phyloP scores from a whole-genome alignment of 140 eudicot genomes.

The Oenanthe javanica region DNA sequence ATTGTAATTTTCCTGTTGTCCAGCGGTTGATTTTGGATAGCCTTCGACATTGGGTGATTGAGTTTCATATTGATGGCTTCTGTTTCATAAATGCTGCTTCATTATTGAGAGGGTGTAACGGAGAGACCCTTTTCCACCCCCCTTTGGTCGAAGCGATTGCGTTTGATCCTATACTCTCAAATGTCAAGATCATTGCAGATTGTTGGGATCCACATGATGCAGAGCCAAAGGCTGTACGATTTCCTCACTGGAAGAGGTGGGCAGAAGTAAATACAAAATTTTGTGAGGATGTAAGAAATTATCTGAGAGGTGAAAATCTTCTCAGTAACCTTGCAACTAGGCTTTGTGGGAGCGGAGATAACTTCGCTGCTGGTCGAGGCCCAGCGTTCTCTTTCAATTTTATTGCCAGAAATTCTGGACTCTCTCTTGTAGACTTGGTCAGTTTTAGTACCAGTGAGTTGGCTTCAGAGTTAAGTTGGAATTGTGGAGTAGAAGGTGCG shows the following conservation, averaged over 20 bases:
- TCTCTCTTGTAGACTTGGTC: constrained; percentile 84
- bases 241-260: constrained; percentile 99
- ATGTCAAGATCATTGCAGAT: constrained; percentile 73
- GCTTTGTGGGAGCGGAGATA: constrained; percentile 91
- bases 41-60: constrained; percentile 83
- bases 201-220: constrained; percentile 44
- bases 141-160: constrained; percentile 87
- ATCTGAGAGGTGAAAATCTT: constrained; percentile 63
- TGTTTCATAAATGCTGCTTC: constrained; percentile 68
- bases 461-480: constrained; percentile 71
- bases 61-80: constrained; percentile 88
- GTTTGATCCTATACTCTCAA: constrained; percentile 81
- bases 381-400: constrained; percentile 85
- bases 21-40: constrained; percentile 76
- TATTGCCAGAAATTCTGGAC: constrained; percentile 56
- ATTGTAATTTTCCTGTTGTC: constrained; percentile 77
- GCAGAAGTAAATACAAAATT: constrained; percentile 74
- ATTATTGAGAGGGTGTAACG: constrained; percentile 52
- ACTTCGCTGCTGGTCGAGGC: constrained; percentile 72
- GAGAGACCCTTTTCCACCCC: constrained; percentile 79
- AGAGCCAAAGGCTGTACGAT: constrained; percentile 33
- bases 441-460: constrained; percentile 58
- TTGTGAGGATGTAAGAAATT: constrained; percentile 53
- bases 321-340: constrained; percentile 86
- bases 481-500: constrained; percentile 97